These are phyloP conservation scores for Sporothrix brasiliensis DNA, from an alignment of 2,329 filamentous ascomycete genomes.

Conservation along the genomic window DNA sequence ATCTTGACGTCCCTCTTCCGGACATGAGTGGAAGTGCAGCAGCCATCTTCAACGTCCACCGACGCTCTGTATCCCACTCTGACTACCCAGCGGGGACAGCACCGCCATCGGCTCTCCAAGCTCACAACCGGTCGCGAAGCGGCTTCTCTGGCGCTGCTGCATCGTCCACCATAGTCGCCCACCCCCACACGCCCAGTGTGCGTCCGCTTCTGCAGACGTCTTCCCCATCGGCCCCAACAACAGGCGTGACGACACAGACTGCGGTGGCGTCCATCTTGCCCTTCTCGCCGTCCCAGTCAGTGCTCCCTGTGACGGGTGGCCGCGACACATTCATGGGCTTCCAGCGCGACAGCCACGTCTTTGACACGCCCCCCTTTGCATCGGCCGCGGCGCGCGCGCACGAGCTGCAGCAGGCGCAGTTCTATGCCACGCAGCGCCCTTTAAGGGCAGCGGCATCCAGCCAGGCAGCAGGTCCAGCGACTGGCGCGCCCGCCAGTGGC, in stretches of 20 bases:
- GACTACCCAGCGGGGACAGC: not conserved
- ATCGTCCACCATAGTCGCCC: not conserved
- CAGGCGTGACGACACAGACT: not conserved
- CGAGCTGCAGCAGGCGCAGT: not conserved
- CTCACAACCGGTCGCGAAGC: not conserved
- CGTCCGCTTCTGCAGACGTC: not conserved
- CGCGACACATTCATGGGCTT: conserved; percentile 17
- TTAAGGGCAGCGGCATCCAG: not conserved
- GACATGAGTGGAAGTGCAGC: not conserved
- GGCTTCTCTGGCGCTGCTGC: not conserved
- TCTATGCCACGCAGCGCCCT: not conserved
- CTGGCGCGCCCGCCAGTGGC: too few species aligned
- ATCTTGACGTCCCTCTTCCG: not conserved
- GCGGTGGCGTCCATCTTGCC: not conserved
- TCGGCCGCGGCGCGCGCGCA: not conserved
- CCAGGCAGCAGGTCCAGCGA: not conserved
- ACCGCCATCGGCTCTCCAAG: not conserved
- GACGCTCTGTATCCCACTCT: not conserved
- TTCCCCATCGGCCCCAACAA: not conserved
- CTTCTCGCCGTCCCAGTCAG: not conserved
- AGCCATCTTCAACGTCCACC: not conserved
- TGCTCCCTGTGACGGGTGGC: not conserved
- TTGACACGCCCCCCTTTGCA: conserved; percentile 10
- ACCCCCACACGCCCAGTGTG: too few species aligned
- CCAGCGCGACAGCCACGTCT: not conserved